A percentile compares a stretch with the other conserved stretches of the same genome.
Conservation (phyloP, 306 rosid genomes). For the Glycine tomentella region DNA sequence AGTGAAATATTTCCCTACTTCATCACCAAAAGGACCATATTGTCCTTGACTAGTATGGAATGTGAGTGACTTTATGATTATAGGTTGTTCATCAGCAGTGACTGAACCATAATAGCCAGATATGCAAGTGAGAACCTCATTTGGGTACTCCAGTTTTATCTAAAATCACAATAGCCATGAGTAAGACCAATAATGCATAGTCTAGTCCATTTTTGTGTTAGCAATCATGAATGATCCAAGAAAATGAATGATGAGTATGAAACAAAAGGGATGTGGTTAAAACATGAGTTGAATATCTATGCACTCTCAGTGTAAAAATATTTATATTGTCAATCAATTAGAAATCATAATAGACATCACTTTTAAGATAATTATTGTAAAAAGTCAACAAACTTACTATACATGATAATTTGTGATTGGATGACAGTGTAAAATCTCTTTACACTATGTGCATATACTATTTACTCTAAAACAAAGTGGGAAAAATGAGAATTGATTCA, state of each 20-base stretch:
- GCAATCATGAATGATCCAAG: constrained; percentile 26
- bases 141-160: constrained; percentile 84
- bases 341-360: neutral
- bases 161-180: constrained; percentile 44
- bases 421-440: neutral
- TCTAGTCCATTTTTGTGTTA: neutral
- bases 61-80: constrained; percentile 75
- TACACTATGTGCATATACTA: neutral
- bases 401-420: neutral
- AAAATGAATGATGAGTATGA: constrained; percentile 1
- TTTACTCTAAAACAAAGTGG: neutral
- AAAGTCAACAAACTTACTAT: neutral
- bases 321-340: neutral
- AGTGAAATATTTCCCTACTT: constrained; percentile 87
- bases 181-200: constrained; percentile 4
- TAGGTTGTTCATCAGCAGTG: constrained; percentile 54
- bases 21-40: constrained; percentile 91
- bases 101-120: constrained; percentile 75
- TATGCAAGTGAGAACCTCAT: constrained; percentile 80
- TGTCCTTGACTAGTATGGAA: constrained; percentile 77
- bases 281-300: neutral
- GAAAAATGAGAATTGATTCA: constrained; percentile 7
- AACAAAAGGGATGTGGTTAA: neutral
- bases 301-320: neutral
- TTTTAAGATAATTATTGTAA: neutral